Base-by-base conservation (phyloP, 1,284 basidiomycete genomes). In the Athelia psychrophila region DNA sequence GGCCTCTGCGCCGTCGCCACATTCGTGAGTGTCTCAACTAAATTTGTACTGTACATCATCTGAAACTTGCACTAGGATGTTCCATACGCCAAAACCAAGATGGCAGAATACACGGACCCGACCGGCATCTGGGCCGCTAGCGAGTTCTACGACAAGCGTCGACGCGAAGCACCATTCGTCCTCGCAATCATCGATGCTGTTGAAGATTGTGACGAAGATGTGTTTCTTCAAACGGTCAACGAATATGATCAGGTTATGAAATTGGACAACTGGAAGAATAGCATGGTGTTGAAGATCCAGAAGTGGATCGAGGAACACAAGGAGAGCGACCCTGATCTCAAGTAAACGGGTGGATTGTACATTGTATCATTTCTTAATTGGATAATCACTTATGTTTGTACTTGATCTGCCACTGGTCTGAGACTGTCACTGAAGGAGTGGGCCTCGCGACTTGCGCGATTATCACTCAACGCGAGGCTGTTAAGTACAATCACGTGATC, bases 181-280 rank as follows among this genome's bases (percentile, higher is more conserved):
- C 78, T 79, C 50, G 80, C 81, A 20, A 76, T 97, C 47, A 80
- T 88, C 27, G 88, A 94, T 24, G 83, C 93, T 1, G 80, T 93
- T 42, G 91, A 95, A 56, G 78, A 78, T 30, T 90, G 87, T 3
- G 93, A 98, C 62, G 67, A 78, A 20, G 89, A 94, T 61, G 73
- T 76, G 13, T 97, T 90, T 68, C 92, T 91, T 5, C 83, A 71
- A n/a, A 83, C 83, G 16, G 85, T 95, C 18, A 81, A 82, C 47
- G 91, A 93, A 65, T 97, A 84, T 66, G 93, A 96, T 68, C 85
- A 93, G 64, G 81, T 96, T 54, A 89, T 84, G 40, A 93, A 92
- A 71, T 72, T 98, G 62, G 95, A 98, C 70, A 91, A 90, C 70
- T 97, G 93, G 93, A 97, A 97, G 81, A 97, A 94, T 35, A 77